A percentile compares a stretch with the other conserved stretches of the same genome.
phyloP scores from a whole-genome alignment of 768 basidiomycete species.

The Lyophyllum shimeji region DNA sequence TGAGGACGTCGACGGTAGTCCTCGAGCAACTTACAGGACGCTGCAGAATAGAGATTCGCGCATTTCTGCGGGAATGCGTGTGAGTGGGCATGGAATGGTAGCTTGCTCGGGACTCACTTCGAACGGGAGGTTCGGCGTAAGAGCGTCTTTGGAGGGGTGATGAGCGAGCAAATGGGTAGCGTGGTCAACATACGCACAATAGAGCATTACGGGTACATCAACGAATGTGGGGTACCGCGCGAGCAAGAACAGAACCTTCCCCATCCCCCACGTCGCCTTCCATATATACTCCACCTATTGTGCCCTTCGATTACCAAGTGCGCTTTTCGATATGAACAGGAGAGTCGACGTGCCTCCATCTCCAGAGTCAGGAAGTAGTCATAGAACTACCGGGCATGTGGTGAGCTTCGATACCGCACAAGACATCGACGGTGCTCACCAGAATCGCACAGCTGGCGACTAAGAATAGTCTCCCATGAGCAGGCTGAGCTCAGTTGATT shows the following conservation, averaged over 20 bases:
- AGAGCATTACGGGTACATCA: slow-evolving; percentile 20
- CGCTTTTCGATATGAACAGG: not conserved
- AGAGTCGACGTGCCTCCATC: slow-evolving; percentile 2
- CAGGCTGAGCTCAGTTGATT: not conserved
- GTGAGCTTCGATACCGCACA: not conserved
- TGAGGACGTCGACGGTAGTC: not conserved
- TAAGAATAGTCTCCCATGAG: not conserved
- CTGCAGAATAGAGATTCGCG: not conserved
- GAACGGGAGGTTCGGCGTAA: not conserved
- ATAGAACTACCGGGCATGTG: not conserved
- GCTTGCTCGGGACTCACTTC: not conserved
- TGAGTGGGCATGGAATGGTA: not conserved
- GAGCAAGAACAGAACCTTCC: slow-evolving; percentile 23
- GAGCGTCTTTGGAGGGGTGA: not conserved
- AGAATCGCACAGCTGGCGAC: slow-evolving; percentile 9
- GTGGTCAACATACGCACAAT: slow-evolving; percentile 14
- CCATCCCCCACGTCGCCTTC: slow-evolving; percentile 22
- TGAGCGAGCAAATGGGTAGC: not conserved
- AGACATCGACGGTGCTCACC: not conserved
- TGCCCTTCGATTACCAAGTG: not conserved
- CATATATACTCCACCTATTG: slow-evolving; percentile 23
- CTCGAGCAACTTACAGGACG: slow-evolving; percentile 1
- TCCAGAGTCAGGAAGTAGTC: slow-evolving; percentile 9
- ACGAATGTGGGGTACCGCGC: slow-evolving; percentile 25
- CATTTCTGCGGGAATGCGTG: not conserved